Evolutionary conservation across 2,329 filamentous ascomycete species (phyloP), one percentile per base, ranked within the genome.

Genomic region (Neocucurbitaria cava): DNA sequence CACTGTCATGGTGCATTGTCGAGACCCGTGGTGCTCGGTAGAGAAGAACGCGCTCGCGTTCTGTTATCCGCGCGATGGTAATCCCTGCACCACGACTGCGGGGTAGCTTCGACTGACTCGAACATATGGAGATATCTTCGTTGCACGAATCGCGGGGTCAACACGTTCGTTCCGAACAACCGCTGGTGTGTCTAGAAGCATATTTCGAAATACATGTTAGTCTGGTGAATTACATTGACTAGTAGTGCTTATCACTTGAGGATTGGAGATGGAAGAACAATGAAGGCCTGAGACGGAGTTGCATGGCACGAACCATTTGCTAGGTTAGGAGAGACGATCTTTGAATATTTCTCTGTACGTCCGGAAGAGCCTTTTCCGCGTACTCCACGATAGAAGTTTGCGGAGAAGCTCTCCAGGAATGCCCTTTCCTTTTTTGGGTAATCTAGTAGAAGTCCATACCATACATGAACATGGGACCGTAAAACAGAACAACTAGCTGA

Each of bases 61-160:
- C 61, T 59, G 67, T 70, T 69, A 65, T 69, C 66, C 65, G 67
- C 51, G 38, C 13, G n/a, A 24, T 15, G 41, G 41, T 46, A 18
- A 46, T n/a, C 23, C 38, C 11, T 40, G 38, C 21, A 15, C 3
- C 38, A 26, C 1, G 20, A 10, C 18, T 40, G 18, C 18, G 36
- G 36, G 36, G 36, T 35, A 35, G 15, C 28, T 10, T 10, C 8
- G 13, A 3, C 31, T 35, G 31, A 35, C 31, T 35, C 31, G 15
- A 4, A 17, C 31, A 17, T 5, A 10, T 35, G 13, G 31, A n/a
- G 31, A 35, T n/a, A 35, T 17, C 13, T n/a, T 13, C 3, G 5
- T n/a, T 17, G 5, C 31, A 35, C 13, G 31, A 35, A n/a, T 35
- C 31, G 15, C 31, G 8, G 5, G 18, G 18, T n/a, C 24, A 26